Base-by-base conservation (phyloP, 306 rosid species). In the Sicyos edulis region DNA sequence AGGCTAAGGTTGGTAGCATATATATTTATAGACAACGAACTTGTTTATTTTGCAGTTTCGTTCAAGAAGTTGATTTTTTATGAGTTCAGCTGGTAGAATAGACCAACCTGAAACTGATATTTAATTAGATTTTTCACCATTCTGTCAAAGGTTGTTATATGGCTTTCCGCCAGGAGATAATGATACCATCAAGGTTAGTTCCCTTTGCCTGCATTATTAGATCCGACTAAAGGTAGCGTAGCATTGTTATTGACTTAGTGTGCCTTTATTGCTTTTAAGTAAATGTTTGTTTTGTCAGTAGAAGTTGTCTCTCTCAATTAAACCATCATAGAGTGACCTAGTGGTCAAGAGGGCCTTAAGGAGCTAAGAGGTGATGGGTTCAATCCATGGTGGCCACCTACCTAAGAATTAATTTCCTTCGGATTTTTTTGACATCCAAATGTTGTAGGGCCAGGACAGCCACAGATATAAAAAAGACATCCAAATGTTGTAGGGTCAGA, bases 31-130 rank as follows among this genome's bases (percentile, higher is more conserved):
- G 54, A 66, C 10, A 21, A 3, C 1, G n/a, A 20, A 66, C 19
- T 44, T 67, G 42, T 67, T 47, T 44, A 21, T 67, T 47, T 21
- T 13, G 40, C 40, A 21, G 56, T 47, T 47, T 13, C 8, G 55
- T 47, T 67, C 56, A 40, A 22, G 72, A 47, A 68, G 57, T 64
- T 42, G 70, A 64, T 42, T 42, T 42, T 42, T 42, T 64, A 40
- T 1, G 29, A 65, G 71, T 65, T 42, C 53, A 40, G 34, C 53
- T 44, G 12, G 54, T 11, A 12, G 54, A 20, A 6, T 15, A 16
- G 0, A 47, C 42, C 21, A 68, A 49, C 20, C 42, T 5, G 8
- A 68, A 22, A 22, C 47, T 7, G 47, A 42, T 14, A 68, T 15
- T 22, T 21, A 45, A 3, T 49, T 47, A 21, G 42, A 47, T 14